These are phyloP conservation scores for Fusarium continuum DNA, from an alignment of 2,329 filamentous ascomycete genomes.

Conservation along the genomic window DNA sequence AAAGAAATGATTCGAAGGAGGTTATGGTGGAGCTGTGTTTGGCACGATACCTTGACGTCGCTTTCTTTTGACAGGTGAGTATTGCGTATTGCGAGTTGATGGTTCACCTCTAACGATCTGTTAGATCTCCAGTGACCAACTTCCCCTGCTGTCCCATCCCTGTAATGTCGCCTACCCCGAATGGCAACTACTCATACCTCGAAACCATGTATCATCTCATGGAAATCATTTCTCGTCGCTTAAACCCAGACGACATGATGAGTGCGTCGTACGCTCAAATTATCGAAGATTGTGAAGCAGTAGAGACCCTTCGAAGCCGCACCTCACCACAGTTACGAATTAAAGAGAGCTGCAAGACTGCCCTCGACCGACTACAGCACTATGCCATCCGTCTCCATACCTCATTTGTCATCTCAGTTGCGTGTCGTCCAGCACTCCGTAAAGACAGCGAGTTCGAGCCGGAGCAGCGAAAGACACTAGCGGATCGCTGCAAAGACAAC, in stretches of 20 bases:
- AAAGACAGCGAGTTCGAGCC: constrained; percentile 61
- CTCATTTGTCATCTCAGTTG: constrained; percentile 71
- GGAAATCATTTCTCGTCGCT: constrained; percentile 65
- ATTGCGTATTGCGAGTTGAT: background rate
- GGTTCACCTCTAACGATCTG: constrained; percentile 11
- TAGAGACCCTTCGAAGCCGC: constrained; percentile 60
- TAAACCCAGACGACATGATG: constrained; percentile 63
- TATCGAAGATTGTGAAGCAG: constrained; percentile 64
- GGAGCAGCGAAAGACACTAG: constrained; percentile 63
- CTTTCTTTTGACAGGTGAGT: constrained; percentile 70
- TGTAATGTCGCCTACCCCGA: constrained; percentile 51
- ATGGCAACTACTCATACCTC: constrained; percentile 65
- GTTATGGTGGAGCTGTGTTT: constrained; percentile 72
- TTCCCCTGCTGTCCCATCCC: constrained; percentile 66
- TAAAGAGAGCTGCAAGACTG: constrained; percentile 71
- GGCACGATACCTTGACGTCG: constrained; percentile 73
- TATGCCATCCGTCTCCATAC: constrained; percentile 72
- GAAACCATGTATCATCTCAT: constrained; percentile 73
- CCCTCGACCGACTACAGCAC: constrained; percentile 69
- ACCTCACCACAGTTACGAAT: constrained; percentile 63
- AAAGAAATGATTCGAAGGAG: constrained; percentile 65
- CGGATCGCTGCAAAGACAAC: constrained; percentile 68
- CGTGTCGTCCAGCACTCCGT: constrained; percentile 69
- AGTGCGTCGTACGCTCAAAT: constrained; percentile 64
- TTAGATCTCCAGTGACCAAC: constrained; percentile 69